These are phyloP conservation scores for Rhexocercosporidium sp. DNA, from an alignment of 2,329 filamentous ascomycete species.

Conservation along the genomic window DNA sequence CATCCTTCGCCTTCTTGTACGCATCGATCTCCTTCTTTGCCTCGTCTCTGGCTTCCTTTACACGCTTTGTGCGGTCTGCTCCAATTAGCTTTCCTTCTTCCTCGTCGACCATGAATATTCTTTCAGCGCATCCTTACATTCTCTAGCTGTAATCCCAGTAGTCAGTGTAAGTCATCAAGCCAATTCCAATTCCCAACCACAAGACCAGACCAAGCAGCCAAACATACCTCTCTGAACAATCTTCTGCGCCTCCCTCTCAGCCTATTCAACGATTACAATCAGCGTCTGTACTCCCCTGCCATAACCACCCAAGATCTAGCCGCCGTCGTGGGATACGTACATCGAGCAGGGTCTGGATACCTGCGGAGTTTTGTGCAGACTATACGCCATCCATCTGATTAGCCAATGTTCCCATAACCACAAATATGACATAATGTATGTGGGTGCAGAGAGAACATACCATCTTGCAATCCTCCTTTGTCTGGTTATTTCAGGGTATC, in stretches of 20 bases:
- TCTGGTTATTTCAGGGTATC: constrained; percentile 17
- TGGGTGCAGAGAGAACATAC: constrained; percentile 23
- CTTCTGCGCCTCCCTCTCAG: constrained; percentile 97
- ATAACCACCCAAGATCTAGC: not conserved
- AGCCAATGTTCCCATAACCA: constrained; percentile 23
- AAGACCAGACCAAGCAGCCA: not conserved
- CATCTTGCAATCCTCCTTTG: constrained; percentile 35
- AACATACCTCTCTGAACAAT: constrained; percentile 92
- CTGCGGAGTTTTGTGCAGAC: constrained; percentile 98
- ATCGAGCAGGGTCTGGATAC: constrained; percentile 98
- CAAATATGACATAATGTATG: not conserved
- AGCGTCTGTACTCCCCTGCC: not conserved
- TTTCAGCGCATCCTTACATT: constrained; percentile 67
- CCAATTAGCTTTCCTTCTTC: constrained; percentile 21
- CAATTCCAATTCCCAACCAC: constrained; percentile 4
- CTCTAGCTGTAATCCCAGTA: constrained; percentile 65
- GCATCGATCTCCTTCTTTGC: constrained; percentile 98
- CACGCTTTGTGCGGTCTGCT: constrained; percentile 89
- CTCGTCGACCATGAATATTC: constrained; percentile 27
- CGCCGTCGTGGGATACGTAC: constrained; percentile 59
- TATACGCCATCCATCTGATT: constrained; percentile 47
- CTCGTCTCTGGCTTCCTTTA: constrained; percentile 95
- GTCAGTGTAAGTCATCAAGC: constrained; percentile 41
- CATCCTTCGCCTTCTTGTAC: constrained; percentile 87
- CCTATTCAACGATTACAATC: constrained; percentile 61